A percentile compares a stretch with the other conserved stretches of the same genome.
Conservation (phyloP, 2,329 filamentous ascomycete genomes). For the Nigrograna mackinnonii region DNA sequence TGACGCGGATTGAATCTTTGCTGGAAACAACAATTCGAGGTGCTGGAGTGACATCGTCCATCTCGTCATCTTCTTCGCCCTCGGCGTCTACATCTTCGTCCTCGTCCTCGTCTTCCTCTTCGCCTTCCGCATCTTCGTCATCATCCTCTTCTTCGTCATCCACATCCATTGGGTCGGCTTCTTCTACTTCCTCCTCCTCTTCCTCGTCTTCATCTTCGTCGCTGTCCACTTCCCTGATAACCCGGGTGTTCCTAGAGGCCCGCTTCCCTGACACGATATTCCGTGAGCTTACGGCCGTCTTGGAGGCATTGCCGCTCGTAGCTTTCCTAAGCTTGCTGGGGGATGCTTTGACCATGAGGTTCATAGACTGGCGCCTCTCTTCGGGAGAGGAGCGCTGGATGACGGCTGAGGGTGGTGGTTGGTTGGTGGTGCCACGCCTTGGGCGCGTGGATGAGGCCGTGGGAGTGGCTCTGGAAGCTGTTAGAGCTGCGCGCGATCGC, state of each 20-base stretch:
- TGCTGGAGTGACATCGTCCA: conserved; percentile 26
- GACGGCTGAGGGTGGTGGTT: conserved; percentile 36
- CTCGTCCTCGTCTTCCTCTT: conserved; percentile 45
- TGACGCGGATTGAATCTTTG: conserved; percentile 30
- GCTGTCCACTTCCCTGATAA: conserved; percentile 43
- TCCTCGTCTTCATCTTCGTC: conserved; percentile 47
- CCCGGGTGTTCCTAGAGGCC: conserved; percentile 40
- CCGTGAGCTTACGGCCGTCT: conserved; percentile 33
- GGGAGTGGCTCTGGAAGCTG: conserved; percentile 37
- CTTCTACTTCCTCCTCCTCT: conserved; percentile 43
- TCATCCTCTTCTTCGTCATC: conserved; percentile 32
- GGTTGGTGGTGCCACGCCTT: conserved; percentile 38
- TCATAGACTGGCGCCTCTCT: conserved; percentile 48
- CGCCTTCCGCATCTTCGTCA: conserved; percentile 33
- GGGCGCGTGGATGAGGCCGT: conserved; percentile 41
- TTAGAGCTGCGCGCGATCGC: conserved; percentile 40
- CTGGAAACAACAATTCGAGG: conserved; percentile 26
- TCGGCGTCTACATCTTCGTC: conserved; percentile 42
- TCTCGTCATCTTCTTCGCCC: conserved; percentile 29
- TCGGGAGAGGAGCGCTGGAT: conserved; percentile 46
- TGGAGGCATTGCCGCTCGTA: conserved; percentile 39
- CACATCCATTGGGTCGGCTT: conserved; percentile 32
- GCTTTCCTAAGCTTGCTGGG: conserved; percentile 54
- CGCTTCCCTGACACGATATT: conserved; percentile 44
- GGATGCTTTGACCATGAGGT: conserved; percentile 54